phyloP scores from a whole-genome alignment of 768 basidiomycete genomes.

The Lactarius deliciosus region DNA sequence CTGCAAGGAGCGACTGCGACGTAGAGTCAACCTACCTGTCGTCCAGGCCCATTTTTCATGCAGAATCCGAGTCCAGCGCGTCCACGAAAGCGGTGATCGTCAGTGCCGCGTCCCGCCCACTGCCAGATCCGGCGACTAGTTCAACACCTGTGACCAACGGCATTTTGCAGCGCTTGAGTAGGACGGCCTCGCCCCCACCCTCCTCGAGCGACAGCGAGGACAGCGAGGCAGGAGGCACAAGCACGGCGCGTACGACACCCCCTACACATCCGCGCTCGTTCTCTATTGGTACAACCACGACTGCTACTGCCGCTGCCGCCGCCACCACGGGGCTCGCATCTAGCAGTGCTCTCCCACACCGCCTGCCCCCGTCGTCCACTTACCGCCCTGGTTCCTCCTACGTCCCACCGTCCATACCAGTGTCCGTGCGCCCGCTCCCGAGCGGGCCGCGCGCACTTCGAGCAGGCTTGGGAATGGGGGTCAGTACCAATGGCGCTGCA shows the following conservation, averaged over 20 bases:
- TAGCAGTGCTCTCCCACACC: conserved; percentile 8
- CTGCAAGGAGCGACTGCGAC: not conserved
- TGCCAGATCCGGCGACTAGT: not conserved
- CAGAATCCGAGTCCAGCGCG: conserved; percentile 1
- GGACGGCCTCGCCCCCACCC: conserved; percentile 23
- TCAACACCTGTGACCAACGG: conserved; percentile 8
- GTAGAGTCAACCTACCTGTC: not conserved
- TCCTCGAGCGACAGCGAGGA: conserved; percentile 24
- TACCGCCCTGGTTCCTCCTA: conserved; percentile 25
- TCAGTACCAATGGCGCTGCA: not conserved
- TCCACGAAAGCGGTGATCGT: conserved; percentile 3
- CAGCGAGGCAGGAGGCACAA: conserved; percentile 19
- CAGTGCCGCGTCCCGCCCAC: not conserved
- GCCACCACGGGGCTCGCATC: conserved; percentile 6
- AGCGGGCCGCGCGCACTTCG: conserved; percentile 30
- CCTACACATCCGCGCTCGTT: conserved; percentile 30
- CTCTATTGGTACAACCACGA: not conserved
- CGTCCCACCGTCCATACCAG: conserved; percentile 22
- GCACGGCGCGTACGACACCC: not conserved
- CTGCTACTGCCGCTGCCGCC: not conserved
- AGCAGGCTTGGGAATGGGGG: conserved; percentile 11
- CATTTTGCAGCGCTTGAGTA: conserved; percentile 11
- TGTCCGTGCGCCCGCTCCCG: conserved; percentile 27
- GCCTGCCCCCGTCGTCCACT: conserved; percentile 25
- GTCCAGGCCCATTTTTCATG: not conserved